These are phyloP conservation scores for Pyricularia sp. DNA, from an alignment of 2,329 filamentous ascomycete genomes.

Conservation along the genomic window DNA sequence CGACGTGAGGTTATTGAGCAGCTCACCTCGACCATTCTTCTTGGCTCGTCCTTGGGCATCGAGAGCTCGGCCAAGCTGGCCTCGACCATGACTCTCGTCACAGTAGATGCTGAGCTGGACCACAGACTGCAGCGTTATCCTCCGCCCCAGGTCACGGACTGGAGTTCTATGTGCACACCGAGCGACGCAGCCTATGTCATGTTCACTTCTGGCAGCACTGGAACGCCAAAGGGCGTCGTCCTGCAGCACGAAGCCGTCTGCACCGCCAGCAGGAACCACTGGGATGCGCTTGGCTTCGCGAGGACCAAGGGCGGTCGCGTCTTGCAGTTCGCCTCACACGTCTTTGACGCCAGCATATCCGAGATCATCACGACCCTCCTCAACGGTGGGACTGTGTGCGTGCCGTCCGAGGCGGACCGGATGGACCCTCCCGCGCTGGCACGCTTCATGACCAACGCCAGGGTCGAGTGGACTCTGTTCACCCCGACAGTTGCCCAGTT, in stretches of 20 bases:
- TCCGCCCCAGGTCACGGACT: slow-evolving; percentile 7
- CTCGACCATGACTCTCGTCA: slow-evolving; percentile 25
- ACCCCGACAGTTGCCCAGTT: slow-evolving; percentile 27
- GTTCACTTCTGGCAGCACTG: slow-evolving; percentile 47
- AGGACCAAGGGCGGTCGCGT: slow-evolving; percentile 41
- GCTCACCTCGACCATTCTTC: slow-evolving; percentile 19
- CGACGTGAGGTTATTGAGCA: slow-evolving; percentile 19
- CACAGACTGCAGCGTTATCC: not conserved
- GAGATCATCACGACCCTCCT: slow-evolving; percentile 13
- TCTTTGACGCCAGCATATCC: slow-evolving; percentile 36
- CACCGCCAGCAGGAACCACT: slow-evolving; percentile 47
- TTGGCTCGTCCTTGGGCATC: slow-evolving; percentile 22
- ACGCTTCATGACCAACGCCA: slow-evolving; percentile 35
- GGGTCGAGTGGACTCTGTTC: slow-evolving; percentile 41
- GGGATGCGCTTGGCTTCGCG: slow-evolving; percentile 23
- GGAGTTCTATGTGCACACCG: slow-evolving; percentile 14
- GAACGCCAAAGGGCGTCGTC: slow-evolving; percentile 45
- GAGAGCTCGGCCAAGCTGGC: slow-evolving; percentile 27
- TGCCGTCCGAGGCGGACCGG: not conserved
- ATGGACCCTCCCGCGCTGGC: slow-evolving; percentile 12
- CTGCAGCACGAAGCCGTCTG: slow-evolving; percentile 28
- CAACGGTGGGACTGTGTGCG: not conserved
- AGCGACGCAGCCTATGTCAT: slow-evolving; percentile 34
- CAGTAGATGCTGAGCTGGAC: slow-evolving; percentile 7
- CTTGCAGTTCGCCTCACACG: slow-evolving; percentile 23